Evolutionary conservation across 352 stramenopile species (phyloP), one percentile per base, ranked within the genome.

Genomic region (Pythium rishiriense): DNA sequence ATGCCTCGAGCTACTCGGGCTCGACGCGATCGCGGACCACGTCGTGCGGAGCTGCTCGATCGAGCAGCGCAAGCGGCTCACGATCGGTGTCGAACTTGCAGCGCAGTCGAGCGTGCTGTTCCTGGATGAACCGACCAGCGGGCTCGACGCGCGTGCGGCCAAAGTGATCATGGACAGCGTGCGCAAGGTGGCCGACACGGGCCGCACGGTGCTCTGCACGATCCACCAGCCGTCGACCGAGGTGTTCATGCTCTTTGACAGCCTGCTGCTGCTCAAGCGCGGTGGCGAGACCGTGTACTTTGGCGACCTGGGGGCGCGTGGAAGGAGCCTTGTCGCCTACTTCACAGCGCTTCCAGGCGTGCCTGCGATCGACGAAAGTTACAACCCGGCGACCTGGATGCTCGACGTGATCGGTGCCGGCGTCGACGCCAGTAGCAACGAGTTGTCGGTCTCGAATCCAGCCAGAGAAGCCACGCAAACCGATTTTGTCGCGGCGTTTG

Each of bases 1-100:
- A 25, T 65, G 63, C 31, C 45, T 74, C 17, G 55, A 68, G 10
- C 41, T 74, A 24, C 49, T 74, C 12, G 57, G 58, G 19, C 22
- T 74, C 2, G 15, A 37, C n/a, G 10, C 29, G 15, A 72, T 76
- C 48, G 66, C 56, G 15, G 66, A 76, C 47, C 52, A 65, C n/a
- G 53, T 73, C 29, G 50, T 76, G 8, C 59, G 69, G 35, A 49
- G 65, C 49, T 56, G 49, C 48, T 81, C 75, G 17, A 73, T 83
- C 46, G 81, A 90, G 58, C 73, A 85, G 62, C 74, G 81, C 65
- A 90, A 90, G 75, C 81, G 79, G 24, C 56, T 88, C 12, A 88
- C 78, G 24, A 94, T 98, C 35, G 95, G 90, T 33, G 88, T 98
- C 9, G 95, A 98, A 62, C 75, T 98, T 31, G 90, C 96, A 8